phyloP scores from a whole-genome alignment of 106 monocot species.

The Apostasia ramifera region DNA sequence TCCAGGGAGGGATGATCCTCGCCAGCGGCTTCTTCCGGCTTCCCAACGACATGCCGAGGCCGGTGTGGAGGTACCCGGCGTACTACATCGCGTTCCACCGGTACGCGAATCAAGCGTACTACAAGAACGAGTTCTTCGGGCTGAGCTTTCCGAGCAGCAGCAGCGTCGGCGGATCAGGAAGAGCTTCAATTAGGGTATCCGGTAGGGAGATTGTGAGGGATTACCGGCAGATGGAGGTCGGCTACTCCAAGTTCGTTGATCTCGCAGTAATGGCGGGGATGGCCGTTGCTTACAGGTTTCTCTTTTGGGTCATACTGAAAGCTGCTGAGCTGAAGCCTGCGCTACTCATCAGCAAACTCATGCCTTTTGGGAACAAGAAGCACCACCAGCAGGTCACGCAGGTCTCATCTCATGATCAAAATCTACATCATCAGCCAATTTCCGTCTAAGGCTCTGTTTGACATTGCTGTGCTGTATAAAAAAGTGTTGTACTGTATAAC shows the following conservation, averaged over 20 bases:
- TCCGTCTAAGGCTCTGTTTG: too few species aligned
- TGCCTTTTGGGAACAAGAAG: too few species aligned
- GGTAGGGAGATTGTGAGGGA: slow-evolving; percentile 8
- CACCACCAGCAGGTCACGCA: too few species aligned
- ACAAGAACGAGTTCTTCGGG: slow-evolving; percentile 24
- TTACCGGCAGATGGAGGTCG: slow-evolving; percentile 10
- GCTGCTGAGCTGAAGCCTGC: slow-evolving; percentile 5
- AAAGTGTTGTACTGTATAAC: too few species aligned
- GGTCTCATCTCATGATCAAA: too few species aligned
- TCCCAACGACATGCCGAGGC: slow-evolving; percentile 7
- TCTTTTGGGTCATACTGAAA: slow-evolving; percentile 21
- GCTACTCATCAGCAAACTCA: background rate
- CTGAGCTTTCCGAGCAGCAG: slow-evolving; percentile 5
- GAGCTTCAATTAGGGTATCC: background rate
- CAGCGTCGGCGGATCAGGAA: background rate
- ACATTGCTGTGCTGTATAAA: too few species aligned
- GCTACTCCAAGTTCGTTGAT: slow-evolving; percentile 27
- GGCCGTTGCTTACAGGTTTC: slow-evolving; percentile 11
- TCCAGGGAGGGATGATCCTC: slow-evolving; percentile 12
- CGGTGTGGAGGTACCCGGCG: slow-evolving; percentile 19
- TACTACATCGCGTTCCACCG: slow-evolving; percentile 14
- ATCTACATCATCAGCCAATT: too few species aligned
- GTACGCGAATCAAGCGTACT: slow-evolving; percentile 14
- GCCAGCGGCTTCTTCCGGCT: slow-evolving; percentile 14
- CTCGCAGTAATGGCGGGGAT: slow-evolving; percentile 12